Evolutionary conservation across 225 moss, liverwort and hornwort species (phyloP), one percentile per base, ranked within the genome.

Genomic region (Antitrichia curtipendula): DNA sequence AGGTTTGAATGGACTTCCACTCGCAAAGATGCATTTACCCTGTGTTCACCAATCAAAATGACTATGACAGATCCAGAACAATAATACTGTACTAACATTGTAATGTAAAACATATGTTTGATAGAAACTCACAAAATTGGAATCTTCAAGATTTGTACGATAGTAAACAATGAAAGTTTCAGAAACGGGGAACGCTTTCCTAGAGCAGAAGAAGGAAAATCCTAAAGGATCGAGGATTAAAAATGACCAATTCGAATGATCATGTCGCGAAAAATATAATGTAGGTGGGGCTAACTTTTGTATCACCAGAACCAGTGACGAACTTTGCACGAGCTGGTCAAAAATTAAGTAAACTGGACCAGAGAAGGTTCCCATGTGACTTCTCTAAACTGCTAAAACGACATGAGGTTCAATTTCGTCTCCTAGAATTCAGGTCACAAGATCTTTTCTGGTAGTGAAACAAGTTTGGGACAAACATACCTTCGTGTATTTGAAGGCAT

Each of bases 1-100:
- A 41, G 96, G 94, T 79, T 90, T 50, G 82, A 96, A 96, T 34
- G 95, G 95, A 86, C 95, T 95, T 84, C 96, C 95, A 89, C 96
- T 96, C 41, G 96, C 96, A 92, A 96, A 96, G 76, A 96, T 75
- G 85, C 94, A 94, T 88, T 92, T 92, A 63, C 96, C 96, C 96
- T 96, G 94, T 65, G 54, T 70, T 61, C 84, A 88, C 57, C 36
- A 77, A 66, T 49, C 78, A 71, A 38, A 62, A 78, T 62, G 53
- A 8, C 57, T 34, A 28, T n/a, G 16, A 52, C 13, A 34, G 32
- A 78, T 56, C 65, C 32, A 56, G 4, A 32, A 63, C 40, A 62
- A 17, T 59, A 53, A 38, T 24, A 41, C 29, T n/a, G 16, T 53
- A 54, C 22, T 32, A 62, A 52, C 17, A 61, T 73, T 62, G 52